phyloP scores from a whole-genome alignment of 2,329 filamentous ascomycete species.

The Fusarium decemcellulare region DNA sequence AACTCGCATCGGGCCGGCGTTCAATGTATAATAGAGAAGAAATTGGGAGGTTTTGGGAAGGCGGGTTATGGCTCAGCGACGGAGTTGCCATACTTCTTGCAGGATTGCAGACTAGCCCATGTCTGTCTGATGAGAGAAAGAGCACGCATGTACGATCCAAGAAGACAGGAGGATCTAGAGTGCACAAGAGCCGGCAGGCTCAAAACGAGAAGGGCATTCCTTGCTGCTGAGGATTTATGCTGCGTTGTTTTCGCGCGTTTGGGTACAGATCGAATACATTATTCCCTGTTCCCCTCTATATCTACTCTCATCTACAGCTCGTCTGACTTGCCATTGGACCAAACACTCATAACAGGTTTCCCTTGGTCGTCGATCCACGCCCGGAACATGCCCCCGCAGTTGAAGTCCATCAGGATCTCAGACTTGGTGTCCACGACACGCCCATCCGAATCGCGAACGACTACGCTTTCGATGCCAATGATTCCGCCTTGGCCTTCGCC shows the following conservation, averaged over 20 bases:
- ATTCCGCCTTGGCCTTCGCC: conserved; percentile 89
- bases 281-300: conserved; percentile 38
- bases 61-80: conserved; percentile 44
- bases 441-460: conserved; percentile 61
- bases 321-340: conserved; percentile 50
- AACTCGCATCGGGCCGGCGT: conserved; percentile 52
- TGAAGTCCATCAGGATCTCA: conserved; percentile 81
- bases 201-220: conserved; percentile 21
- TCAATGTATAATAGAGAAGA: conserved; percentile 51
- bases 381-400: conserved; percentile 90
- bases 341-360: conserved; percentile 65
- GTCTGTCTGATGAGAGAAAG: conserved; percentile 34
- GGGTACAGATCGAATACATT: conserved; percentile 43
- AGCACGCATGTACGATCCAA: conserved; percentile 36
- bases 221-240: conserved; percentile 24
- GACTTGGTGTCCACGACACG: conserved; percentile 57
- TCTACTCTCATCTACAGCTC: conserved; percentile 18
- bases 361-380: conserved; percentile 80
- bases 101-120: conserved; percentile 25
- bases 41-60: conserved; percentile 31
- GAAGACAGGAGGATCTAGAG: conserved; percentile 10
- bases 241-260: conserved; percentile 27
- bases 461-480: conserved; percentile 80
- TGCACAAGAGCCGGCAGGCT: conserved; percentile 15
- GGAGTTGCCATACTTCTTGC: conserved; percentile 40